A percentile compares a stretch with the other conserved stretches of the same genome.
phyloP scores from a whole-genome alignment of 2,329 filamentous ascomycete genomes.

The Pseudocercospora musae region DNA sequence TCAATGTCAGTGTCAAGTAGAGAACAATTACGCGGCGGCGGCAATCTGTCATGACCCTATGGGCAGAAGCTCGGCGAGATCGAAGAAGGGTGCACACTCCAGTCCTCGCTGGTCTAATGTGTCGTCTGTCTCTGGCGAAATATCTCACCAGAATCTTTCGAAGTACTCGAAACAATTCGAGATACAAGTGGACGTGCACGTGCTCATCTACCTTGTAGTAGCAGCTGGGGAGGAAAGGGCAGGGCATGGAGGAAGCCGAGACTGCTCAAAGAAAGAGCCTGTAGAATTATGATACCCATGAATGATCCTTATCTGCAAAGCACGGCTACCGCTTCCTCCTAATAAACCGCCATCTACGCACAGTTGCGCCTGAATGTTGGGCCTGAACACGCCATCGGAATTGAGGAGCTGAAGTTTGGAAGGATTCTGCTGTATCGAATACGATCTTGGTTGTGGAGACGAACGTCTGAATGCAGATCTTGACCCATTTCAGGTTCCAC shows the following conservation, averaged over 20 bases:
- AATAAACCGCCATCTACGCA: neutral
- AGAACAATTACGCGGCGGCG: neutral
- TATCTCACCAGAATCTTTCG: neutral
- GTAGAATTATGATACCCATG: neutral
- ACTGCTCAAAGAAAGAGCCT: neutral
- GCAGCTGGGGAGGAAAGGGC: neutral
- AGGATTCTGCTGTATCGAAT: neutral
- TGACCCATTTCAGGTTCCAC: neutral
- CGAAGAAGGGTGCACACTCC: neutral
- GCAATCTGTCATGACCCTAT: neutral
- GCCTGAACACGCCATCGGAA: too few relatives aligned
- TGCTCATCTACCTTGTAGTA: neutral
- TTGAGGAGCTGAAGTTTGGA: neutral
- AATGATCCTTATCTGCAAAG: neutral
- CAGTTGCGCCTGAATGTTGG: neutral
- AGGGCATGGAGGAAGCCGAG: neutral
- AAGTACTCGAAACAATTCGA: neutral
- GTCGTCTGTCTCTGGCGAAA: neutral
- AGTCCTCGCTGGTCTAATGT: neutral
- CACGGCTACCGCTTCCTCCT: neutral
- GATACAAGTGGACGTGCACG: neutral
- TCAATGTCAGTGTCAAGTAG: neutral
- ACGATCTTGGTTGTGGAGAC: neutral
- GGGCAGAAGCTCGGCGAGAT: neutral
- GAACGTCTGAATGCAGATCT: neutral